phyloP scores from a whole-genome alignment of 1,284 basidiomycete species.

The Erythrobasidium hasegawianum region DNA sequence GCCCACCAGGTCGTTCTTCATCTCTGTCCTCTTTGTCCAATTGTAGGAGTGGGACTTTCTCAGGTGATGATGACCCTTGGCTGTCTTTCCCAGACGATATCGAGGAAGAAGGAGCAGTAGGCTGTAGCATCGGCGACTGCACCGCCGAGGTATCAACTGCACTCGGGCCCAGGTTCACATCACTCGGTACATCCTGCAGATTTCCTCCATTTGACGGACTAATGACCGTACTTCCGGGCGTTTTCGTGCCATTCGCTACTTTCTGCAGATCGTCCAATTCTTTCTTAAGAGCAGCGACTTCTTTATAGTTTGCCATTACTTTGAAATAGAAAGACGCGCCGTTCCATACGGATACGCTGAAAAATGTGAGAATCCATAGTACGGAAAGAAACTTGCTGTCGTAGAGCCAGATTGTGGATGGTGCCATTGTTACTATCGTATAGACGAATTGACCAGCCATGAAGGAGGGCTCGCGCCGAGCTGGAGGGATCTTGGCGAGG shows the following conservation, averaged over 20 bases:
- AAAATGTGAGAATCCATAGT: slow-evolving; percentile 38
- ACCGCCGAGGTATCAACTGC: background rate
- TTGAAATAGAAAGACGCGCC: slow-evolving; percentile 43
- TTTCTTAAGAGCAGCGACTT: slow-evolving; percentile 8
- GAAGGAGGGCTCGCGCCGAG: slow-evolving; percentile 41
- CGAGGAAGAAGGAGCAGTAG: too few species aligned
- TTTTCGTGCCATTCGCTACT: slow-evolving; percentile 20
- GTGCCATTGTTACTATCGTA: slow-evolving; percentile 46
- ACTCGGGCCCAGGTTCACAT: slow-evolving; percentile 10
- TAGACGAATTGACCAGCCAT: slow-evolving; percentile 39
- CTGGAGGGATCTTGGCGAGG: slow-evolving; percentile 40
- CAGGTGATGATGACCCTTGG: too few species aligned
- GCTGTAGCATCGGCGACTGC: too few species aligned
- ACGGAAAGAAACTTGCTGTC: slow-evolving; percentile 43
- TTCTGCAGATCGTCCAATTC: slow-evolving; percentile 29
- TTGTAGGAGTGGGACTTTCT: slow-evolving; percentile 1
- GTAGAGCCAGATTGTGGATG: slow-evolving; percentile 43
- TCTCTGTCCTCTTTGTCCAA: slow-evolving; percentile 14
- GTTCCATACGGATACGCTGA: slow-evolving; percentile 45
- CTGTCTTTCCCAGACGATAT: too few species aligned
- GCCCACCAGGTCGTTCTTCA: slow-evolving; percentile 3
- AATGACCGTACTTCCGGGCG: slow-evolving; percentile 9
- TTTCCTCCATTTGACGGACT: slow-evolving; percentile 3
- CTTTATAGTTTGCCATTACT: slow-evolving; percentile 9
- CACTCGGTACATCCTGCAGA: slow-evolving; percentile 3